Base-by-base conservation (phyloP, 257 asterid genomes). In the Cruciata laevipes region DNA sequence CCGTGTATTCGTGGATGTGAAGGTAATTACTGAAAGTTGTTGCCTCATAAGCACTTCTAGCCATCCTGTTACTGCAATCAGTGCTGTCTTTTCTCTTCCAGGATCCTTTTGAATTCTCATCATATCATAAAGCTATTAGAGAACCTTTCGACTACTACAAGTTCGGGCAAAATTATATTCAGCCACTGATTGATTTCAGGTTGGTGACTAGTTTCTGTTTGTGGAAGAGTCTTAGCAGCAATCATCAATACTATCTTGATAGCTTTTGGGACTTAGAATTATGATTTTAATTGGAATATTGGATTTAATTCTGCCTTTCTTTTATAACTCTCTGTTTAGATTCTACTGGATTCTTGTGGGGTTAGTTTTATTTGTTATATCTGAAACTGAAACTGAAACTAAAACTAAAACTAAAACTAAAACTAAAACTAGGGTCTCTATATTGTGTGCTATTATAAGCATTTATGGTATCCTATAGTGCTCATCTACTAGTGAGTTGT, bases 121-220 rank as follows among this genome's bases (percentile, higher is more conserved):
- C 95, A 25, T 53, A 83, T 76, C 97, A 90, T 76, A 69, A 75
- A 79, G 96, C 97, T 80, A 81, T 90, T 74, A 90, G 97, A 68
- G 90, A 87, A 73, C 97, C 97, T 70, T 90, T 88, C 77, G 97
- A 90, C 78, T 90, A 90, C 83, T 90, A 83, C 85, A 67, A 73
- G 75, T 90, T 88, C 74, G 97, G 90, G 63, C 96, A 90, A 74
- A 82, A 83, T 68, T 90, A 90, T 72, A 82, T 88, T 65, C 77
- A 78, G 25, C 90, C 95, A 24, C 75, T 90, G 76, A 31, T 86
- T 79, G 97, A 90, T 77, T 86, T 90, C 87, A 86, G 91, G 97
- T 87, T 68, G 78, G 82, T 69, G 66, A 24, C 40, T 63, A 61
- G 32, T 24, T 51, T 20, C 37, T 70, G n/a, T 21, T 44, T 56